Evolutionary conservation across 2,329 filamentous ascomycete species (phyloP).

Genomic region (Alternaria infectoria): DNA sequence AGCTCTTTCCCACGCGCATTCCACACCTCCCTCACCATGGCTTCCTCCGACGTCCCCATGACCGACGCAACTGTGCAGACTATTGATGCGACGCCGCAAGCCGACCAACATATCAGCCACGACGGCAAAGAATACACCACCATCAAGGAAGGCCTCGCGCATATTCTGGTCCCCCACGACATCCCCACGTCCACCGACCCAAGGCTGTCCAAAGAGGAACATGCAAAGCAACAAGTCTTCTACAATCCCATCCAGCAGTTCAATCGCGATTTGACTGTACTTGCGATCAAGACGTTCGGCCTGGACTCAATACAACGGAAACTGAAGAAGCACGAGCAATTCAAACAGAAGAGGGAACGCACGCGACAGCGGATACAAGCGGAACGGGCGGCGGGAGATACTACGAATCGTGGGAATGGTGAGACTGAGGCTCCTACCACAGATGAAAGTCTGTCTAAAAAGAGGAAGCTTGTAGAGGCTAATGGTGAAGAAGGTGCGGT

Average conservation of each 20-base stretch:
- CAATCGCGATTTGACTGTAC: slow-evolving; percentile 91
- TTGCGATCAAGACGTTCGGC: slow-evolving; percentile 89
- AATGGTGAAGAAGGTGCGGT: slow-evolving; percentile 17
- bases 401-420: neutral
- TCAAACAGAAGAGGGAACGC: slow-evolving; percentile 38
- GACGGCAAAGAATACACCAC: slow-evolving; percentile 63
- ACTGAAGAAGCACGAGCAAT: slow-evolving; percentile 54
- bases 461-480: slow-evolving; percentile 32
- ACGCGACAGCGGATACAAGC: slow-evolving; percentile 29
- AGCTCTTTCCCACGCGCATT: slow-evolving; percentile 29
- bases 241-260: slow-evolving; percentile 99
- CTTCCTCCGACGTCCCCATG: slow-evolving; percentile 19
- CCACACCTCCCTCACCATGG: slow-evolving; percentile 25
- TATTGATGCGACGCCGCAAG: slow-evolving; percentile 37
- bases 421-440: neutral
- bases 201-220: slow-evolving; percentile 56
- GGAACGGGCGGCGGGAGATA: slow-evolving; percentile 7
- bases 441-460: slow-evolving; percentile 24
- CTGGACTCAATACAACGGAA: slow-evolving; percentile 65
- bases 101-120: slow-evolving; percentile 49
- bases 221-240: slow-evolving; percentile 78
- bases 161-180: slow-evolving; percentile 67
- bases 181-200: slow-evolving; percentile 57
- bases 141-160: slow-evolving; percentile 70
- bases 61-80: slow-evolving; percentile 18